Evolutionary conservation across 2,329 filamentous ascomycete genomes (phyloP), one percentile per base, ranked within the genome.

Genomic region (Hymenoscyphus fraxineus): DNA sequence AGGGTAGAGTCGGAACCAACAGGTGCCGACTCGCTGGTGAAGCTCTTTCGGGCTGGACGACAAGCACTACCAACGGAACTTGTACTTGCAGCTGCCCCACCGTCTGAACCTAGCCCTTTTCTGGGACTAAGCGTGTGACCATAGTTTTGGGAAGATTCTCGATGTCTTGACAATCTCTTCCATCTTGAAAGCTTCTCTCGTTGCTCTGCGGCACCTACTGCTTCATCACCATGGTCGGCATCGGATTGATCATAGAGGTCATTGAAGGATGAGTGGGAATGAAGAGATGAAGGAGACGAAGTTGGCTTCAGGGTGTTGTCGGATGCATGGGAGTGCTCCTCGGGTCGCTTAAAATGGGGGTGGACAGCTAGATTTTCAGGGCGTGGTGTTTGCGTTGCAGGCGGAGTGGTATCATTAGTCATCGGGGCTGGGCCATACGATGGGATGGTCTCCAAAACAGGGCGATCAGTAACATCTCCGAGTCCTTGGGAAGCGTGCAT

Each of bases 161-260:
- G 85, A 66, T 83, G 87, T 62, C 82, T 83, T 22, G 88, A 88
- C 19, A 92, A 89, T 61, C 93, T 82, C 44, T 51, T 51, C 80
- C 92, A 92, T 80, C 85, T 85, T 35, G 89, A 86, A 64, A 83
- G 86, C 72, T 88, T 90, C 76, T 88, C 90, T 61, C 90, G 87
- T 70, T 84, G 88, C 61, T 90, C 87, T 15, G 85, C 80, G 22
- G 76, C 72, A 40, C 70, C 67, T 6, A 74, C 71, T 0, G 77
- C 70, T 39, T 92, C 90, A 35, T 93, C 91, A 10, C 83, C 76
- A 66, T 90, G 87, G 67, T 96, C 93, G 38, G 88, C 75, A 73
- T 97, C 93, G 0, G 92, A 96, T 27, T 88, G 86, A 69, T 96
- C 93, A 31, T 94, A 95, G 68, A 87, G 86, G 69, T 96, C 93